Conservation (phyloP, 139 green algal genomes). For the Chlorella sp. region DNA sequence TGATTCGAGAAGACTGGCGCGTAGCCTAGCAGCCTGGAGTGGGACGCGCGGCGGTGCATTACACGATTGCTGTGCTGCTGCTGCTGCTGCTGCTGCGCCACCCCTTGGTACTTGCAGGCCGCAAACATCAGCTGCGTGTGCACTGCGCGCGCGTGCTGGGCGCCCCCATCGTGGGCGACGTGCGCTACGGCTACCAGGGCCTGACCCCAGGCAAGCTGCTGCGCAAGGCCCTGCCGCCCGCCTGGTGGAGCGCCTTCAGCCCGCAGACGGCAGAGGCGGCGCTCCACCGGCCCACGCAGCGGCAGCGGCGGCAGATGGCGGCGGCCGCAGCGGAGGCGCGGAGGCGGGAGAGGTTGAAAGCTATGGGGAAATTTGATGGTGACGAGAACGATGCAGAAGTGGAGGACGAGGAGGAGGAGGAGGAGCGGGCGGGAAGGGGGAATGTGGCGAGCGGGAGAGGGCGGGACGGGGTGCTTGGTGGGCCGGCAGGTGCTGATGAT, state of each 20-base stretch:
- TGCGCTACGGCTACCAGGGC: constrained; percentile 19
- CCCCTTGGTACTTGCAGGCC: no score
- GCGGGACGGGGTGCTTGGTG: no score
- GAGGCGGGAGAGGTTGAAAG: no score
- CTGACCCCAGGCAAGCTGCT: neutral
- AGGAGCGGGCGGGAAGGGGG: neutral
- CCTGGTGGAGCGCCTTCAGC: constrained; percentile 4
- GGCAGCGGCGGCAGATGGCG: neutral
- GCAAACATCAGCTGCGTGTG: constrained; percentile 27
- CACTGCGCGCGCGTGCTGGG: constrained; percentile 25
- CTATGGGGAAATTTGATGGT: no score
- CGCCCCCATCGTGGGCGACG: constrained; percentile 22
- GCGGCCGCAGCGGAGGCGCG: neutral
- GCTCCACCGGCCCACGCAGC: neutral
- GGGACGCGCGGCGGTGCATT: no score
- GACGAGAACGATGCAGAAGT: no score
- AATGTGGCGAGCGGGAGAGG: neutral
- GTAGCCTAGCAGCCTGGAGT: no score
- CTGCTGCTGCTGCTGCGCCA: no score
- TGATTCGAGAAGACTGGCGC: no score
- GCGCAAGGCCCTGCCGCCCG: neutral
- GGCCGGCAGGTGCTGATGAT: no score
- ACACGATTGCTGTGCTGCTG: no score
- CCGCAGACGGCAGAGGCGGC: neutral
- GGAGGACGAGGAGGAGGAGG: neutral